A percentile compares a stretch with the other conserved stretches of the same genome.
Conservation (phyloP, 768 basidiomycete species). For the Russula ochroleuca region DNA sequence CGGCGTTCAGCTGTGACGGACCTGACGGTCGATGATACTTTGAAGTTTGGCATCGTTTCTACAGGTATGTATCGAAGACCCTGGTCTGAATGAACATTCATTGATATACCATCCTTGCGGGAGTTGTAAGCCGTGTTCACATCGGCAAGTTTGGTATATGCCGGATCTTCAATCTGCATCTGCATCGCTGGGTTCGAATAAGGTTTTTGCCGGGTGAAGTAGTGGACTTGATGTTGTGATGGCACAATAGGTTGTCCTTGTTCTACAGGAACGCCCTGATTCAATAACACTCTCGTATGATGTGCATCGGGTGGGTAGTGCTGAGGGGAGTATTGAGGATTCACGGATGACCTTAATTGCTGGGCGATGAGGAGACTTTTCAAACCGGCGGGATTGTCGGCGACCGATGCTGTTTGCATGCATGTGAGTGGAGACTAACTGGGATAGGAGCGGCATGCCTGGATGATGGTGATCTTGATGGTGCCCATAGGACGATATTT, state of each 20-base stretch:
- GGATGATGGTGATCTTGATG: conserved; percentile 11
- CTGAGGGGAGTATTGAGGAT: conserved; percentile 12
- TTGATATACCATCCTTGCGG: too few species aligned
- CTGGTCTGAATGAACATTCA: too few species aligned
- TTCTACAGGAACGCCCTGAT: conserved; percentile 23
- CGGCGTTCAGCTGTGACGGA: too few species aligned
- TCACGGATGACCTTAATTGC: conserved; percentile 18
- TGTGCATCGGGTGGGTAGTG: conserved; percentile 12
- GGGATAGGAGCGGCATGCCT: conserved; percentile 7
- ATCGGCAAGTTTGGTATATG: too few species aligned
- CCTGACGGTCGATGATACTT: too few species aligned
- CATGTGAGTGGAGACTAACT: neutral
- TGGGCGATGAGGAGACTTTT: conserved; percentile 16
- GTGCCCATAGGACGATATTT: conserved; percentile 12
- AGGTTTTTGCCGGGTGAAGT: conserved; percentile 10
- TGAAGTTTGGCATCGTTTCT: too few species aligned
- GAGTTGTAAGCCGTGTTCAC: too few species aligned
- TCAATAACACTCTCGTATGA: conserved; percentile 14
- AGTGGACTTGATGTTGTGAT: conserved; percentile 17
- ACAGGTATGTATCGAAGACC: too few species aligned
- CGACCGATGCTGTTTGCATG: neutral
- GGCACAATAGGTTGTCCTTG: conserved; percentile 25
- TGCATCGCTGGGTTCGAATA: conserved; percentile 19
- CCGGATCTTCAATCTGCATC: too few species aligned
- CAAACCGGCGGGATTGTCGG: neutral